Evolutionary conservation across 139 green algal genomes (phyloP).

Genomic region (Zygnema circumcarinatum): DNA sequence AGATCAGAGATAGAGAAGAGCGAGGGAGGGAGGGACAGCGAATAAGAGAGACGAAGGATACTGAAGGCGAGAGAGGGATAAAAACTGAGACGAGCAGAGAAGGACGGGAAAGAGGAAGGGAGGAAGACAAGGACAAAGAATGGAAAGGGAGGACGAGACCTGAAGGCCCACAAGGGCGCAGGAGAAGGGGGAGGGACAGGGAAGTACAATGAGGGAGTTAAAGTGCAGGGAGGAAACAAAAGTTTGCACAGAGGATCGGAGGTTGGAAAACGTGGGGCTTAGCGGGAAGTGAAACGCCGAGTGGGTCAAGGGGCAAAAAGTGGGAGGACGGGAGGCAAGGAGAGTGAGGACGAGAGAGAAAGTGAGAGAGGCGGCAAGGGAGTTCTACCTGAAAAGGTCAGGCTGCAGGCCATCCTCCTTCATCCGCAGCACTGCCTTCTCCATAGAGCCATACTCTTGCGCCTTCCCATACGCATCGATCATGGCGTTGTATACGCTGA

Average conservation of each 20-base stretch:
- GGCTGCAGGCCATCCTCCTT: background rate
- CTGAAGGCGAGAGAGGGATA: too few species aligned
- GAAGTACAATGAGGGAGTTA: too few species aligned
- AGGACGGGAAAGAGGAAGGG: too few species aligned
- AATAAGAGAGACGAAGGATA: too few species aligned
- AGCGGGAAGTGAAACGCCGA: background rate
- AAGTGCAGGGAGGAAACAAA: background rate
- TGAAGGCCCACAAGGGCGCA: too few species aligned
- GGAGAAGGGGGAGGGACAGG: too few species aligned
- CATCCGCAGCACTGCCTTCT: background rate
- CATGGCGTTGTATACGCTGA: background rate
- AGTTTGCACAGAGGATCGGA: background rate
- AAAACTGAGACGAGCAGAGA: too few species aligned
- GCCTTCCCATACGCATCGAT: conserved; percentile 21
- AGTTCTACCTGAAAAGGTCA: background rate
- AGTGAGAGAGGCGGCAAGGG: background rate
- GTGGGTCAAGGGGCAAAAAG: background rate
- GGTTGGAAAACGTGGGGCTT: background rate
- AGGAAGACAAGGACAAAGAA: too few species aligned
- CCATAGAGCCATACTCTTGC: background rate
- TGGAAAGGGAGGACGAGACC: too few species aligned
- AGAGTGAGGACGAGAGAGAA: background rate
- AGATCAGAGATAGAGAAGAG: too few species aligned
- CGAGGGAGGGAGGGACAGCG: too few species aligned
- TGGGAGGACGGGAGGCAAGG: background rate